Evolutionary conservation across 78 protist genomes (phyloP), one percentile per base, ranked within the genome.

Genomic region (Dictyostelium intermedium): DNA sequence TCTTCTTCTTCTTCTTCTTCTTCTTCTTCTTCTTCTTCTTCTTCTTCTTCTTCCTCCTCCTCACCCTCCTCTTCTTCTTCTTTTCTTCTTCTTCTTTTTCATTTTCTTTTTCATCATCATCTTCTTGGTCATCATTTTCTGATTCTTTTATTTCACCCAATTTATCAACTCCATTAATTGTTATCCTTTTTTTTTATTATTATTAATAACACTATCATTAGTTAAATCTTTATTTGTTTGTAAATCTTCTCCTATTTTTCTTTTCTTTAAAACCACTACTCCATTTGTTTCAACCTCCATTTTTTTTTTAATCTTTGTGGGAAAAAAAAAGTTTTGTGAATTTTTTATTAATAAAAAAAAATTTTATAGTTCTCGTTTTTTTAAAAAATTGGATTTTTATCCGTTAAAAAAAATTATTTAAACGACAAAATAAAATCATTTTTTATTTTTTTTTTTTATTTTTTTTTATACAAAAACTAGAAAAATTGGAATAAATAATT

Each of bases 31-130:
- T 47, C 9, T 25, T 78, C 61, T 18, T 76, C 27, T 8, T 11
- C 39, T 76, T 41, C 82, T 2, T 37, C 27, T 30, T 23, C 35
- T 1, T 47, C 47, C 10, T 78, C 56, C 3, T 34, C 50, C 0
- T 83, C 82, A 72, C 72, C 53, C 25, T 7, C 50, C 1, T 85
- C 83, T 11, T 85, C 82, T 27, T 72, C 82, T 2, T 43, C 69
- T n/a, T n/a, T n/a, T 83, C 70, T 13, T 45, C n/a, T 7, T 84
- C 43, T 70, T 70, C 74, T 16, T 72, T 43, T 13, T 84, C 45
- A 0, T 41, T 25, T 6, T 41, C 4, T 41, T 76, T 32, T 25
- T 80, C 37, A 5, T 47, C 70, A 3, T 47, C 43, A 5, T 80
- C 84, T 25, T 27, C 39, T 47, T 78, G 61, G 5, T 78, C 83